Evolutionary conservation across 169 alveolate genomes (phyloP), one percentile per base, ranked within the genome.

Genomic region (Plasmodium gonderi): DNA sequence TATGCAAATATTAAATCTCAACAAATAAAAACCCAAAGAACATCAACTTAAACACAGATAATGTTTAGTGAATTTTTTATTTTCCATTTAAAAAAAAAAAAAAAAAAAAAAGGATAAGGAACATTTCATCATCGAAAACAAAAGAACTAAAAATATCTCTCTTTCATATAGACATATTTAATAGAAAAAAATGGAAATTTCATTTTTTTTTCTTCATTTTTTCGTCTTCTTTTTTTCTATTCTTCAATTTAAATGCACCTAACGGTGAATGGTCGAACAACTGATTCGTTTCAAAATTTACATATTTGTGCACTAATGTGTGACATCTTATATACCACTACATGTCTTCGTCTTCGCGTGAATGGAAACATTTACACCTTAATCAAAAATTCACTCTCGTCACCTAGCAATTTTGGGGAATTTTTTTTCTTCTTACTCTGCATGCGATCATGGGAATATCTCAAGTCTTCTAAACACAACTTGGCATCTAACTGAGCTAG

Each of bases 401-500:
- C 87, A 11, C 38, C 54, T 8, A 26, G 77, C 17, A 20, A 17
- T 29, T 23, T 20, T 20, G 33, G 23, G 7, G 65, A 2, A 74
- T 54, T 38, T 85, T 64, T 76, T 68, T 77, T 76, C 49, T 64
- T 89, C 51, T 77, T 89, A 29, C 40, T 78, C 54, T 89, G 64
- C 11, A 77, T 54, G n/a, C 51, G 67, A 38, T 89, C 90, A 89
- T 89, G 94, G 4, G 90, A 77, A 36, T 23, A 20, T 49, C 90
- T 36, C 38, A 89, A 65, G 29, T 89, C 94, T 26, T 89, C 94
- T 51, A 89, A 77, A 38, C 94, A 89, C 38, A 77, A 33, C 20
- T 67, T 54, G 5, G 94, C 94, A 78, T 89, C 94, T 20, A 89
- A 42, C 1, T 89, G 80, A 8, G 94, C 94, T 42, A 89, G 20